Conservation (phyloP, 2,329 filamentous ascomycete species). For the Trichoderma sp. region DNA sequence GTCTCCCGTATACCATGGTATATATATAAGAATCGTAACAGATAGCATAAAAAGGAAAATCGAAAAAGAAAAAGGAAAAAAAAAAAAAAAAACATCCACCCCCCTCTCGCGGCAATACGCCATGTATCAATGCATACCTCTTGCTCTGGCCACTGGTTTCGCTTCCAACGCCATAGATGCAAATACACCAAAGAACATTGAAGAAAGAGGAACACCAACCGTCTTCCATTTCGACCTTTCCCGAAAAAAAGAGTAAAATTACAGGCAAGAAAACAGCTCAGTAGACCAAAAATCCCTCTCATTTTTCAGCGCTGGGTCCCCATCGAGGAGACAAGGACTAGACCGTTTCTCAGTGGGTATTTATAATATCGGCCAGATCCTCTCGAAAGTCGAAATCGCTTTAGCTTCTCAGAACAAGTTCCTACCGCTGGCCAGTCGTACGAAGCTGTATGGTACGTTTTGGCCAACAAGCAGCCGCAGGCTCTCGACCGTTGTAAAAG, state of each 20-base stretch:
- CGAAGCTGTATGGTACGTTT: slow-evolving; percentile 87
- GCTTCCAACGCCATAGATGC: slow-evolving; percentile 27
- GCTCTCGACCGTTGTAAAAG: slow-evolving; percentile 84
- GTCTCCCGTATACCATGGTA: slow-evolving; percentile 7
- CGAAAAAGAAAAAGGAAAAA: neutral
- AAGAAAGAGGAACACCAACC: neutral
- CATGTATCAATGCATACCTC: slow-evolving; percentile 14
- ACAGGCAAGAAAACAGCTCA: neutral
- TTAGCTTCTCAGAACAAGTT: slow-evolving; percentile 48
- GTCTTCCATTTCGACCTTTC: neutral
- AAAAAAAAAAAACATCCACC: neutral
- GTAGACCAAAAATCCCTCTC: neutral
- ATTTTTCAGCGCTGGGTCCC: neutral
- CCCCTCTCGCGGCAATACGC: neutral
- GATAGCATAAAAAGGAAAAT: neutral
- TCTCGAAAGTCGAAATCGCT: slow-evolving; percentile 4
- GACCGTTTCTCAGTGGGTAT: slow-evolving; percentile 16
- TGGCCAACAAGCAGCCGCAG: slow-evolving; percentile 78
- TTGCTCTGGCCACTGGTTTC: slow-evolving; percentile 17
- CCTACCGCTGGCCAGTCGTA: slow-evolving; percentile 67
- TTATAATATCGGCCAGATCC: slow-evolving; percentile 22
- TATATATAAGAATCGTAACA: slow-evolving; percentile 12
- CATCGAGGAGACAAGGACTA: neutral
- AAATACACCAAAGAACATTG: neutral
- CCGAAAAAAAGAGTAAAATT: slow-evolving; percentile 10